Evolutionary conservation across 2,329 filamentous ascomycete genomes (phyloP).

Genomic region (Sporothrix globosa): DNA sequence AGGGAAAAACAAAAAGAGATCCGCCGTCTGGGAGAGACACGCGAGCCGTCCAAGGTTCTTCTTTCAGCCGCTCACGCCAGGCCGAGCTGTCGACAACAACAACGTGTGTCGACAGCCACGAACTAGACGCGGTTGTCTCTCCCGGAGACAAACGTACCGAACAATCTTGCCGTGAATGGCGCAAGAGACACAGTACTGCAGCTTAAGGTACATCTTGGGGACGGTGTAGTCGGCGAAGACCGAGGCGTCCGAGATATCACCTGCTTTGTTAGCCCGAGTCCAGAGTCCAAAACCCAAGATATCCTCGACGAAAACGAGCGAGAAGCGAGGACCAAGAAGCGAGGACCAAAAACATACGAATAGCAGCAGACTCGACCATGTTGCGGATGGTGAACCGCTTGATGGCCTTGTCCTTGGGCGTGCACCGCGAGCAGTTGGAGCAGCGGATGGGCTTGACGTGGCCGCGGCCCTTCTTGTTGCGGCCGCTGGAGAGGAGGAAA

Average conservation of each 20-base stretch:
- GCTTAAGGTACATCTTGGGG: conserved; percentile 99
- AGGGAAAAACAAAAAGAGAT: conserved; percentile 36
- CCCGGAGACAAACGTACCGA: conserved; percentile 77
- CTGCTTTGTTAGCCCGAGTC: conserved; percentile 52
- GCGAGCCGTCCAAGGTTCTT: conserved; percentile 47
- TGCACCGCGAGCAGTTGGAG: conserved; percentile 78
- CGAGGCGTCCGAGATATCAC: conserved; percentile 99
- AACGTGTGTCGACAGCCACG: conserved; percentile 38
- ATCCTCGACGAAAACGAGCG: neutral
- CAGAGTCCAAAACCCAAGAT: neutral
- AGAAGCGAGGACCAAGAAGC: conserved; percentile 41
- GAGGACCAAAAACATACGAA: conserved; percentile 71
- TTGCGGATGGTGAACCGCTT: conserved; percentile 99
- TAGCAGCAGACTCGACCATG: conserved; percentile 99
- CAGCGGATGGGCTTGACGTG: conserved; percentile 98
- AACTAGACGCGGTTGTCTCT: conserved; percentile 57
- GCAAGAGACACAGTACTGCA: conserved; percentile 99
- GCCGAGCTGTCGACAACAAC: neutral
- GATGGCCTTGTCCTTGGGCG: conserved; percentile 99
- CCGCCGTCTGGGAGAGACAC: conserved; percentile 30
- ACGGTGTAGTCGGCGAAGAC: conserved; percentile 99
- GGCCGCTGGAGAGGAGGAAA: conserved; percentile 65
- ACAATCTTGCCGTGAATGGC: conserved; percentile 99
- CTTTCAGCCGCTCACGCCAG: conserved; percentile 50
- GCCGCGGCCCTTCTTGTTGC: conserved; percentile 99